Evolutionary conservation across 2,329 filamentous ascomycete genomes (phyloP), one percentile per base, ranked within the genome.

Genomic region (Fusarium drepaniforme): DNA sequence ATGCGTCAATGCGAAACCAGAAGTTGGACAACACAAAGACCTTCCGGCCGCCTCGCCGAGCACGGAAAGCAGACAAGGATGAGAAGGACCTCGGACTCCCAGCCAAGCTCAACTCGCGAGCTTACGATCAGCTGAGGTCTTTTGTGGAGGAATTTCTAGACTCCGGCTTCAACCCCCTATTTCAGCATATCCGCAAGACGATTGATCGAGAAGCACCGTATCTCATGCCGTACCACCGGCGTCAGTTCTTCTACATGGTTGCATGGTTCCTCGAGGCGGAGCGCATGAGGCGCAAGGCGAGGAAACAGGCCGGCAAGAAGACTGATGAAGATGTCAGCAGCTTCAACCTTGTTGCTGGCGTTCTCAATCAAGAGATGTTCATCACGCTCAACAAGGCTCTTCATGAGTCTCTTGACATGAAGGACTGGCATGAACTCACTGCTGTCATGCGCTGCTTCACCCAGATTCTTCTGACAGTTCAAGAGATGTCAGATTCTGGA

Each of bases 131-230:
- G 74, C 88, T 99, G 11, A 91, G 93, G 60, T 87, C 86, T 0
- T 99, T 99, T 80, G 94, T 98, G 1, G 93, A 96, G 76, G 96
- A 98, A 56, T 98, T 99, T 77, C 86, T 99, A 5, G 96, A 99
- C 82, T 95, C 96, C 0, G 94, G 95, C 0, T 99, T 99, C 86
- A 99, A 98, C 80, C 96, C 96, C 5, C 86, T 96, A 0, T 98
- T 98, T 79, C 89, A 90, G 56, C 94, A 97, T 79, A 86, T 98
- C 15, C 92, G 97, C 63, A 96, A 94, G 82, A 94, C 96, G 3
- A 93, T 99, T 65, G 96, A 98, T 78, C 91, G 96, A 28, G 95
- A 98, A 83, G 93, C 93, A 1, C 91, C 96, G 30, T 93, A 97
- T 73, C 88, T 98, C 1, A 87, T 94, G 66, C 90, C 91, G 49